Evolutionary conservation across 2,329 filamentous ascomycete genomes (phyloP), one percentile per base, ranked within the genome.

Genomic region (Diaporthe sp.): DNA sequence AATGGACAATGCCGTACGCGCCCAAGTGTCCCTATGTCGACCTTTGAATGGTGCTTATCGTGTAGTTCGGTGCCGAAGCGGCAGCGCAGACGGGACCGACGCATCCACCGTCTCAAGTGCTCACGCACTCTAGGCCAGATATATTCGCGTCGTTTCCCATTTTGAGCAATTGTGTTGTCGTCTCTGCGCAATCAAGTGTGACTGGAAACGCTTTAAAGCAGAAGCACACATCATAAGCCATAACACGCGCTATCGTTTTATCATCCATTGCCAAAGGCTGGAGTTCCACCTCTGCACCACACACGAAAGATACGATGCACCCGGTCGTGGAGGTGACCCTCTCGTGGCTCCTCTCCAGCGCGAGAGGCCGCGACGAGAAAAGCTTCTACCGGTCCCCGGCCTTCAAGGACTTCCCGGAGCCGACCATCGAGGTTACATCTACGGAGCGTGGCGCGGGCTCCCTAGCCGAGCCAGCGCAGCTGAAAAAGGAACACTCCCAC

Each of bases 301-400:
- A 42, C 55, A 5, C 7, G 15, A 7, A 51, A 51, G 44, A 51
- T 19, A 59, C 25, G n/a, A 76, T 74, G 72, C 53, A 51, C 4
- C 59, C 68, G 42, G 13, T 82, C 37, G 39, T 86, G 59, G 85
- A 87, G 77, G 78, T 82, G 10, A 76, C 79, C 1, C 78, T 84
- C 34, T 81, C 84, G n/a, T 86, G 84, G 83, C 79, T 86, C n/a
- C 82, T 87, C 74, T 80, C 80, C 74, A 83, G 80, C 75, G 80
- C 79, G 74, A 85, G 80, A 69, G 83, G 82, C 51, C 83, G 80
- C 46, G 85, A 87, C 71, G 82, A 78, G 51, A 85, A 84, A 76
- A 80, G 81, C 58, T 86, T 87, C 79, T 82, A 79, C 78, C 83
- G 79, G 13, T 76, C 74, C 25, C 81, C 84, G 2, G 84, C 84